A percentile compares a stretch with the other conserved stretches of the same genome.
Evolutionary conservation across 805 yeast species (phyloP).

Genomic region (Martiniozyma abietophila): DNA sequence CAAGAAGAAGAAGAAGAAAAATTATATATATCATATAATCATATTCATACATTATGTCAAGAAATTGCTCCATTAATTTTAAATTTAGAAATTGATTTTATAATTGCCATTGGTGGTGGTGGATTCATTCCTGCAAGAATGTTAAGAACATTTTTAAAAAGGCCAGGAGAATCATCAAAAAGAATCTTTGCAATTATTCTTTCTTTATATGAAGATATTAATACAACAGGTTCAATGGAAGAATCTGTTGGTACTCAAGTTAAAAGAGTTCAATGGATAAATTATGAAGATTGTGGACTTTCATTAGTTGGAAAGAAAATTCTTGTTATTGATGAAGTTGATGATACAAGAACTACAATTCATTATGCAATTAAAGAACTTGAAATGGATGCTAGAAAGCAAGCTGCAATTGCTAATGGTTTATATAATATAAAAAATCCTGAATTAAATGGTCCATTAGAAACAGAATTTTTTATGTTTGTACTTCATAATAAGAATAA

Average conservation of each 20-base stretch:
- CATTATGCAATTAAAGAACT: slow-evolving; percentile 72
- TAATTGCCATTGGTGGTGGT: slow-evolving; percentile 84
- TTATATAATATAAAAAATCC: slow-evolving; percentile 26
- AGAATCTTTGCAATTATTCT: slow-evolving; percentile 92
- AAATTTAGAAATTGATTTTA: slow-evolving; percentile 73
- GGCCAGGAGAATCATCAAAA: slow-evolving; percentile 78
- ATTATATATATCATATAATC: slow-evolving; percentile 72
- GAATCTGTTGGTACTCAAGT: slow-evolving; percentile 61
- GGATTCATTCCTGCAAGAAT: slow-evolving; percentile 98
- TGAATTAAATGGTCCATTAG: slow-evolving; percentile 37
- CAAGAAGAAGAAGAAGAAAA: slow-evolving; percentile 33
- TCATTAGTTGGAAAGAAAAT: slow-evolving; percentile 61
- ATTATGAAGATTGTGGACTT: slow-evolving; percentile 54
- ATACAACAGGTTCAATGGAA: slow-evolving; percentile 44
- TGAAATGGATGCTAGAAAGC: slow-evolving; percentile 59
- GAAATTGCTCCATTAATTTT: slow-evolving; percentile 51
- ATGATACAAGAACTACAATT: slow-evolving; percentile 76
- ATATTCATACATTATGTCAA: slow-evolving; percentile 52
- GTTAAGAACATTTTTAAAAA: slow-evolving; percentile 84
- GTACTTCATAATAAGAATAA: slow-evolving; percentile 71
- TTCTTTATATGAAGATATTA: slow-evolving; percentile 80
- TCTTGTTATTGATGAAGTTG: slow-evolving; percentile 75
- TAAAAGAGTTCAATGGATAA: slow-evolving; percentile 77
- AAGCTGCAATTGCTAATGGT: slow-evolving; percentile 28
- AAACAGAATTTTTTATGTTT: slow-evolving; percentile 63